Percentiles rank a stretch among this genome's conserved stretches.
These are phyloP conservation scores for Gossypium laxum DNA, from an alignment of 441 rosid species.

Conservation along the genomic window DNA sequence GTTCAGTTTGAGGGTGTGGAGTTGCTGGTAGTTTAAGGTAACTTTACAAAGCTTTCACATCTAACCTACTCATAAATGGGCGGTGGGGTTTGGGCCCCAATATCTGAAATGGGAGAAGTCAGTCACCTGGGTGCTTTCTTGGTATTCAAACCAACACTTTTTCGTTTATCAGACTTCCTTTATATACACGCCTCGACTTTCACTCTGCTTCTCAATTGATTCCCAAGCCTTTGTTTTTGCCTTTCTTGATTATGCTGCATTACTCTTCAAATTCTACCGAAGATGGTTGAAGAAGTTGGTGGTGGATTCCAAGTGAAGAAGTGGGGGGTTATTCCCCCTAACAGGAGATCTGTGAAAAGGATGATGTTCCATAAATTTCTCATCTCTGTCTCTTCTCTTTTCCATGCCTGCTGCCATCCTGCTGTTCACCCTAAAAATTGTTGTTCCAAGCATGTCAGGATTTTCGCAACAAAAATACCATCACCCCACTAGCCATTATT, in stretches of 20 bases:
- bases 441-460: not conserved
- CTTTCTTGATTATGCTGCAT: not conserved
- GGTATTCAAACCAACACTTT: too few relatives aligned
- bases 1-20: too few relatives aligned
- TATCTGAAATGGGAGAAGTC: too few relatives aligned
- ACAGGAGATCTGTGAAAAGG: conserved; percentile 17
- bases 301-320: conserved; percentile 1
- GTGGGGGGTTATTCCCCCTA: conserved; percentile 11
- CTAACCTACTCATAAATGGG: too few relatives aligned
- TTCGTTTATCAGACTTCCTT: too few relatives aligned
- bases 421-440: not conserved
- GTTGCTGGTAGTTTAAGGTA: too few relatives aligned
- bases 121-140: too few relatives aligned
- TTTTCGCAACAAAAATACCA: not conserved
- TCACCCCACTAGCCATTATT: not conserved
- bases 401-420: not conserved
- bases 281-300: conserved; percentile 6
- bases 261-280: not conserved
- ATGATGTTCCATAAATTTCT: conserved; percentile 9
- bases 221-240: not conserved
- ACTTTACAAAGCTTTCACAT: too few relatives aligned
- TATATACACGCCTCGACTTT: too few relatives aligned
- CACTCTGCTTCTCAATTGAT: not conserved
- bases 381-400: not conserved
- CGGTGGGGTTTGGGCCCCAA: too few relatives aligned